Conservation (phyloP, 1,139 yeast genomes). For the Taphrina communis region DNA sequence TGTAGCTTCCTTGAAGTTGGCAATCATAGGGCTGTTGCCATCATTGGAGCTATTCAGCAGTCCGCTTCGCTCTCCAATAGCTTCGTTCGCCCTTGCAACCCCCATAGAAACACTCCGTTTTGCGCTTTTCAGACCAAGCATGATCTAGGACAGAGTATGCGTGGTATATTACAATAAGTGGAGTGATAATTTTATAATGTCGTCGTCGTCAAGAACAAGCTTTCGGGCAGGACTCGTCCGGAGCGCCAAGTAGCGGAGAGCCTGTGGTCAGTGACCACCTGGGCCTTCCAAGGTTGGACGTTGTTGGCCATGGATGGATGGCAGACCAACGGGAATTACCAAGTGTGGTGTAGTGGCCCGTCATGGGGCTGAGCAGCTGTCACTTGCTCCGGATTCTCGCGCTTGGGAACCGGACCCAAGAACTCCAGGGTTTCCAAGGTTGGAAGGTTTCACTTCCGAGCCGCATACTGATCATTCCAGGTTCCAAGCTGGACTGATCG, state of each 20-base stretch:
- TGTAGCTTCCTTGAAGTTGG: slow-evolving; percentile 26
- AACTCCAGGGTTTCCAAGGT: background rate
- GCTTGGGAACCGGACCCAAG: background rate
- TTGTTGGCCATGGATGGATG: too few relatives aligned
- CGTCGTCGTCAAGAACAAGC: background rate
- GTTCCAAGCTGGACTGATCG: background rate
- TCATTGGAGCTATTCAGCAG: slow-evolving; percentile 22
- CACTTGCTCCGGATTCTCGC: too few relatives aligned
- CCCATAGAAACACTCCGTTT: slow-evolving; percentile 32
- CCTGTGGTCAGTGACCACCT: background rate
- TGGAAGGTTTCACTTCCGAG: too few relatives aligned
- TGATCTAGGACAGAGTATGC: background rate
- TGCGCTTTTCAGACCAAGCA: slow-evolving; percentile 36
- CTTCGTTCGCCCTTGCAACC: slow-evolving; percentile 27
- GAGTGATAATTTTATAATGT: background rate
- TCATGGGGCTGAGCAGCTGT: slow-evolving; percentile 3
- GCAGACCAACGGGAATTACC: too few relatives aligned
- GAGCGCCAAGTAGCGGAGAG: slow-evolving; percentile 6
- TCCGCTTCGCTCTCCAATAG: slow-evolving; percentile 27
- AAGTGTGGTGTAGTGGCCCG: slow-evolving; percentile 4
- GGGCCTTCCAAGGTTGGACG: too few relatives aligned
- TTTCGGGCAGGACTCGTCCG: background rate
- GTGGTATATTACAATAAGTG: too few relatives aligned
- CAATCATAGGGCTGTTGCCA: slow-evolving; percentile 5
- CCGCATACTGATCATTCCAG: background rate